Conservation (phyloP, 345 rosid genomes). For the Punica granatum region DNA sequence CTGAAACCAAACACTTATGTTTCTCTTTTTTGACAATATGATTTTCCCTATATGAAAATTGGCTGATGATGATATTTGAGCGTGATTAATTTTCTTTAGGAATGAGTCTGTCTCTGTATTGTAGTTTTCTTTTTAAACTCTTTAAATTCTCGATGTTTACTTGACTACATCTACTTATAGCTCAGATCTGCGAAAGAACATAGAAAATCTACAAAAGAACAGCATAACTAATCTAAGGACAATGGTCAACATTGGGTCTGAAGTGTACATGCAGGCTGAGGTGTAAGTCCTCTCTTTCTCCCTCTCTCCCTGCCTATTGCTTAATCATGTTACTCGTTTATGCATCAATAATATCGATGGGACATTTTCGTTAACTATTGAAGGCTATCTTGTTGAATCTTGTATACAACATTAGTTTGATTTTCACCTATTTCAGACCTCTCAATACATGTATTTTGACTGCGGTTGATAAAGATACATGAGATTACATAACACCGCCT, state of each 20-base stretch:
- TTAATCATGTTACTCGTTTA: neutral
- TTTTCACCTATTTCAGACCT: neutral
- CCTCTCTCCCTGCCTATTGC: neutral
- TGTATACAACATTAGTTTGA: neutral
- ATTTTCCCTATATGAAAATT: neutral
- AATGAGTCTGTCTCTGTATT: neutral
- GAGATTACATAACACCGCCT: neutral
- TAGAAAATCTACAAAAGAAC: slow-evolving; percentile 69
- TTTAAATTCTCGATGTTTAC: slow-evolving; percentile 15
- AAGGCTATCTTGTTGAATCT: neutral
- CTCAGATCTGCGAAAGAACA: slow-evolving; percentile 70
- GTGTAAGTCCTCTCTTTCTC: slow-evolving; percentile 46
- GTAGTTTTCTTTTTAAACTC: neutral
- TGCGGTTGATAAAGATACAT: neutral
- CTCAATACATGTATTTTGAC: neutral
- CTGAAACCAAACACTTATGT: no score
- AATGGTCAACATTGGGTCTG: slow-evolving; percentile 91
- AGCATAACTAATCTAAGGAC: slow-evolving; percentile 80
- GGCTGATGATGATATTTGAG: neutral
- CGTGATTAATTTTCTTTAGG: neutral
- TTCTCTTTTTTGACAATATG: neutral
- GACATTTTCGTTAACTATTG: neutral
- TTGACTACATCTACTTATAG: slow-evolving; percentile 24
- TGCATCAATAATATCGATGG: neutral
- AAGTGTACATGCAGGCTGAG: slow-evolving; percentile 90